phyloP scores from a whole-genome alignment of 2,329 filamentous ascomycete species.

The Helicocarpus griseus region DNA sequence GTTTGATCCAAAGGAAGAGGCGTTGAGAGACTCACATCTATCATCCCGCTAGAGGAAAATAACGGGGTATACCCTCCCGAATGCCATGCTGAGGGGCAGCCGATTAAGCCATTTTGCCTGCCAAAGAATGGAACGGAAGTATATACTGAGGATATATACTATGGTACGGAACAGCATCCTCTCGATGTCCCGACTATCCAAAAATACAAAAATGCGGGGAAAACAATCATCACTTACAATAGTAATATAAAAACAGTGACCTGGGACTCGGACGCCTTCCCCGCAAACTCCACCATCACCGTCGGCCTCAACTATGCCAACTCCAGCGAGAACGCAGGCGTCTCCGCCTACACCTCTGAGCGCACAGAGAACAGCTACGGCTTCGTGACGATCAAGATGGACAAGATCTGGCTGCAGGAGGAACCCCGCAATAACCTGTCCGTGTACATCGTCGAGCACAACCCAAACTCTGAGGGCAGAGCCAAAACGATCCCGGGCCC shows the following conservation, averaged over 20 bases:
- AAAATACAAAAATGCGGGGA: background rate
- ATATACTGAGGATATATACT: conserved; percentile 9
- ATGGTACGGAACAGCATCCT: conserved; percentile 6
- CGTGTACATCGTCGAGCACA: conserved; percentile 25
- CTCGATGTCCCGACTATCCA: background rate
- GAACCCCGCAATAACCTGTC: conserved; percentile 29
- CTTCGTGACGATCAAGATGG: conserved; percentile 29
- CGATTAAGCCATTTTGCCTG: conserved; percentile 11
- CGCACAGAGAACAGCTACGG: conserved; percentile 29
- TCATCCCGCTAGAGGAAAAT: background rate
- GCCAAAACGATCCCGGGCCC: conserved; percentile 23
- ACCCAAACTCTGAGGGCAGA: conserved; percentile 15
- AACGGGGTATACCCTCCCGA: background rate
- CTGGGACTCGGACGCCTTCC: conserved; percentile 27
- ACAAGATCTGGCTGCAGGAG: conserved; percentile 32
- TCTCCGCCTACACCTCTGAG: conserved; percentile 29
- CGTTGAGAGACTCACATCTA: background rate
- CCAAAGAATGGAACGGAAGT: conserved; percentile 10
- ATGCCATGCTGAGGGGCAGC: conserved; percentile 8
- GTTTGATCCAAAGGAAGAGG: background rate
- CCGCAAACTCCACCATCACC: conserved; percentile 22
- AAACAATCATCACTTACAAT: background rate
- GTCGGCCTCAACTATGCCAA: conserved; percentile 27
- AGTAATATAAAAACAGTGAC: conserved; percentile 17
- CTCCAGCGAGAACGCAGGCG: conserved; percentile 19